These are phyloP conservation scores for Lophium mytilinum DNA, from an alignment of 495 filamentous ascomycete genomes.

Conservation along the genomic window DNA sequence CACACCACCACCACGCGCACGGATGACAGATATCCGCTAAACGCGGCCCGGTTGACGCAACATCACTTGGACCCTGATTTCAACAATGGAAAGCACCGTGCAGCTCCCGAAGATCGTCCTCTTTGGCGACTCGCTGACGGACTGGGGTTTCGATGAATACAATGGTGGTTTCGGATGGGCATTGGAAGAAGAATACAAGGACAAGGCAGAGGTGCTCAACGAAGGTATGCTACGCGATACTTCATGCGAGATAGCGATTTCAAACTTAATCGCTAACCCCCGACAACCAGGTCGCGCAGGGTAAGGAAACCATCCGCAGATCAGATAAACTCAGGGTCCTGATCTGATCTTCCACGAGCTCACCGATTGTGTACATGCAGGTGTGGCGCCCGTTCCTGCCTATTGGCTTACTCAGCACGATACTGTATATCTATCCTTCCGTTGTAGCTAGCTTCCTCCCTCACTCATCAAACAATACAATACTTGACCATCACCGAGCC, in stretches of 20 bases:
- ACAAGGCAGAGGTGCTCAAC: constrained; percentile 22
- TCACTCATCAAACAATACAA: no score
- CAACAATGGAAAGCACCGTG: not conserved
- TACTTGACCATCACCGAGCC: no score
- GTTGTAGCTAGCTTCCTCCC: no score
- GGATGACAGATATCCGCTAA: not conserved
- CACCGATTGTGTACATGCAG: no score
- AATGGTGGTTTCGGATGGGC: constrained; percentile 19
- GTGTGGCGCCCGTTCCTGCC: no score
- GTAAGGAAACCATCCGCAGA: constrained; percentile 3
- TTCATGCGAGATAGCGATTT: not conserved
- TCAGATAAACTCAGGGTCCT: not conserved
- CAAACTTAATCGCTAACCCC: constrained; percentile 1
- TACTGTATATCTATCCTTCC: no score
- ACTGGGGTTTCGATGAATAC: constrained; percentile 23
- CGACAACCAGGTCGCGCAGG: constrained; percentile 16
- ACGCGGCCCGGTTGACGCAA: not conserved
- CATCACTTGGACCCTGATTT: no score
- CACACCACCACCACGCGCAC: not conserved
- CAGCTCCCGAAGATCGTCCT: constrained; percentile 22
- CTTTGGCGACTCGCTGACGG: constrained; percentile 24
- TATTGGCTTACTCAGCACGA: no score
- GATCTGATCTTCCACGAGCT: no score
- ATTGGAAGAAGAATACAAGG: constrained; percentile 15
- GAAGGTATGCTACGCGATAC: constrained; percentile 7